phyloP scores from a whole-genome alignment of 2,329 filamentous ascomycete genomes.

The Ophiostoma ulmi region DNA sequence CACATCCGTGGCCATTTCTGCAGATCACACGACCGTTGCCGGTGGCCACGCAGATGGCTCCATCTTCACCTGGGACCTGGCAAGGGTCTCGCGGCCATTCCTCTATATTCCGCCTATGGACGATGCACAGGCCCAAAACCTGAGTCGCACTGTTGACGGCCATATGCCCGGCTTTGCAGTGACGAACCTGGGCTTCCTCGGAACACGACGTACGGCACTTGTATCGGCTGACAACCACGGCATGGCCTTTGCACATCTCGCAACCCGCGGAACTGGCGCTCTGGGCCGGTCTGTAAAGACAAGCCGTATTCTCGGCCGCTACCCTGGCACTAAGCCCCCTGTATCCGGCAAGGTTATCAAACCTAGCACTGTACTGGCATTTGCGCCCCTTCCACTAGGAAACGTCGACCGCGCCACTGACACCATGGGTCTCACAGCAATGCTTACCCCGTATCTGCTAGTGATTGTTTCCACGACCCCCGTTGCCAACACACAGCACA shows the following conservation, averaged over 20 bases:
- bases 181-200: constrained; percentile 89
- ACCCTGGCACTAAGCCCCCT: constrained; percentile 64
- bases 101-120: constrained; percentile 77
- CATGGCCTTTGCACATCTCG: constrained; percentile 97
- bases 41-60: constrained; percentile 83
- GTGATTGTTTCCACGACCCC: constrained; percentile 97
- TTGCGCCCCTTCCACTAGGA: constrained; percentile 84
- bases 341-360: constrained; percentile 60
- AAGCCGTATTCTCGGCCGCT: constrained; percentile 83
- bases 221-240: constrained; percentile 92
- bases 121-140: constrained; percentile 52
- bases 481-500: constrained; percentile 92
- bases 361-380: constrained; percentile 90
- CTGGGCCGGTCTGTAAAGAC: constrained; percentile 83
- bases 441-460: constrained; percentile 90
- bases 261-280: constrained; percentile 81
- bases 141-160: constrained; percentile 64
- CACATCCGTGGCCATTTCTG: constrained; percentile 82
- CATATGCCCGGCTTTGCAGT: constrained; percentile 74
- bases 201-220: constrained; percentile 85
- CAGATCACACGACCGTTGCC: constrained; percentile 87
- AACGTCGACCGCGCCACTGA: constrained; percentile 89
- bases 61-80: constrained; percentile 96
- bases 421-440: constrained; percentile 81
- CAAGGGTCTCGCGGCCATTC: constrained; percentile 77